Base-by-base conservation (phyloP, 169 alveolate genomes). In the Plasmodium fragile region DNA sequence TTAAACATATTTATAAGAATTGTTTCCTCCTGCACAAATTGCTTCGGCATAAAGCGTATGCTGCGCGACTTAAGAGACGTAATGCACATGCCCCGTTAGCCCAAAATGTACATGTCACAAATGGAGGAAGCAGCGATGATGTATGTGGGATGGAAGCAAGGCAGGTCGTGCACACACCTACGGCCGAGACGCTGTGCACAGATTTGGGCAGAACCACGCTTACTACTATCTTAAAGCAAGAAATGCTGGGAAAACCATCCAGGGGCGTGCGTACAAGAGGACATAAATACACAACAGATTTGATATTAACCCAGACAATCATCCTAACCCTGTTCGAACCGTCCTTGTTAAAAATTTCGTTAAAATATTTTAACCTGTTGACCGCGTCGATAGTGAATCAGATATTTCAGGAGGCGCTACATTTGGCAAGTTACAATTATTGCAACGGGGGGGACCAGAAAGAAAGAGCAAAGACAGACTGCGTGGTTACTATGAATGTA, bases 261-360 rank as follows among this genome's bases (percentile, higher is more conserved):
- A 28, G 36, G 36, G 30, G 75, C 16, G 36, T 65, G 4, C 36
- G 3, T 7, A 65, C 30, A 2, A 10, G 36, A 65, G 75, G 18
- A 2, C 18, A 32, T 59, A 69, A 25, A 79, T 3, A 89, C 77
- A 79, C 43, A 25, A 34, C 39, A 36, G 91, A 89, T 79, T 69
- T 59, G 36, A 25, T 89, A 4, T 39, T 89, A 39, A 80, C 79
- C 5, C 43, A 89, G 72, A 55, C 78, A 10, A 30, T 89, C 34
- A 45, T 89, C 49, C 73, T 89, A 18, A 89, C 83, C 7, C 82
- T 89, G 43, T 89, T 89, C 18, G 90, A 89, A n/a, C 80, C 94
- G 41, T 2, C 70, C 4, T 30, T 89, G 72, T 80, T 89, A 45
- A 89, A 89, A 45, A 80, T 89, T 18, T 89, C 94, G 13, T 41